Conservation (phyloP, 2,329 filamentous ascomycete genomes). For the Leptodontidium sp. region DNA sequence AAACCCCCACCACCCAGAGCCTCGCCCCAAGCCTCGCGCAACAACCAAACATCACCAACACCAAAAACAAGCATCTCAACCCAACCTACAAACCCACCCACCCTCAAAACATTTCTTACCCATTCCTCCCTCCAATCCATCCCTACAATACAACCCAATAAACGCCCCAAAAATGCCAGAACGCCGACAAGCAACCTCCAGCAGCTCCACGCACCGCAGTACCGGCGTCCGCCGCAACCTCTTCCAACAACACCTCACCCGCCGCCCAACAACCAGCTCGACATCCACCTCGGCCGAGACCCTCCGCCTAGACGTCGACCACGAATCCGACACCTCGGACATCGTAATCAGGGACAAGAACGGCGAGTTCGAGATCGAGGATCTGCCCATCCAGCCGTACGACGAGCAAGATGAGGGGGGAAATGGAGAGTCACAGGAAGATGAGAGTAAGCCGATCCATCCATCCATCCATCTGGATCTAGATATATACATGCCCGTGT, state of each 20-base stretch:
- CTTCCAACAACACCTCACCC: slow-evolving; percentile 66
- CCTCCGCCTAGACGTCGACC: slow-evolving; percentile 57
- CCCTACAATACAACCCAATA: slow-evolving; percentile 2
- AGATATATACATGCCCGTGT: too few relatives aligned
- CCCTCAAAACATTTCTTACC: slow-evolving; percentile 17
- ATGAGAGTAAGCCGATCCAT: slow-evolving; percentile 54
- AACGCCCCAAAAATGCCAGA: slow-evolving; percentile 40
- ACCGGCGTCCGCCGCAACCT: slow-evolving; percentile 60
- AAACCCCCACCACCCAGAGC: slow-evolving; percentile 8
- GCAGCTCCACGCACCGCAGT: slow-evolving; percentile 32
- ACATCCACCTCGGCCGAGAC: slow-evolving; percentile 55
- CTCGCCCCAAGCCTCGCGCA: slow-evolving; percentile 17
- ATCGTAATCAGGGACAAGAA: slow-evolving; percentile 70
- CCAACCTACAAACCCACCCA: slow-evolving; percentile 19
- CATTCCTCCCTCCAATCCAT: not conserved
- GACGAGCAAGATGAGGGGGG: slow-evolving; percentile 60
- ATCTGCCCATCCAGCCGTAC: slow-evolving; percentile 60
- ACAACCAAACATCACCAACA: not conserved
- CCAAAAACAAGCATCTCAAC: slow-evolving; percentile 21
- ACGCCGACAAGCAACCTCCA: slow-evolving; percentile 36
- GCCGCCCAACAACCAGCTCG: slow-evolving; percentile 59
- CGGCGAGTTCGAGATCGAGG: slow-evolving; percentile 68
- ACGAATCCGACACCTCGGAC: slow-evolving; percentile 55
- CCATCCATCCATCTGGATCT: too few relatives aligned
- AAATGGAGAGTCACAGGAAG: slow-evolving; percentile 65